Evolutionary conservation across 2,329 filamentous ascomycete species (phyloP).

Genomic region (Coniochaeta pulveracea): DNA sequence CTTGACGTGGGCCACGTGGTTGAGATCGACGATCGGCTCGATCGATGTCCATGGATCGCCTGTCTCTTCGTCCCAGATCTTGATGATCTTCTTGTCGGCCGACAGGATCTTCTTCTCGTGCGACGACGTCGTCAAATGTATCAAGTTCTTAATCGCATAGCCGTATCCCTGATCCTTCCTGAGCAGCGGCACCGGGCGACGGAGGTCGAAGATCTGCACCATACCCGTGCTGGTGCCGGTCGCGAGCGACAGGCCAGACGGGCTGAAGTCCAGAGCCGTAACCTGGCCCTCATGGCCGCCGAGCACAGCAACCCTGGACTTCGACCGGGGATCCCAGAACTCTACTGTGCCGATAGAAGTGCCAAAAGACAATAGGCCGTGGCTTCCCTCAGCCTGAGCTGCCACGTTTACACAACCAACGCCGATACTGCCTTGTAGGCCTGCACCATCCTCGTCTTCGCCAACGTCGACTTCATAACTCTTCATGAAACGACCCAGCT

Average conservation of each 20-base stretch:
- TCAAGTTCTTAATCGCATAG: conserved; percentile 78
- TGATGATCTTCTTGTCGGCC: conserved; percentile 91
- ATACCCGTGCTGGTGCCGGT: conserved; percentile 83
- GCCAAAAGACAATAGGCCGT: conserved; percentile 86
- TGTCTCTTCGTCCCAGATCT: conserved; percentile 79
- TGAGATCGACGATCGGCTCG: conserved; percentile 88
- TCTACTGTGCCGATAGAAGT: conserved; percentile 93
- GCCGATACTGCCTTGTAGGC: conserved; percentile 76
- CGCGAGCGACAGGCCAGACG: conserved; percentile 72
- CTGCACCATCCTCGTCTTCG: conserved; percentile 63
- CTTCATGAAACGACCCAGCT: conserved; percentile 87
- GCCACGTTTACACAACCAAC: conserved; percentile 81
- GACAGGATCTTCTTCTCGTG: conserved; percentile 82
- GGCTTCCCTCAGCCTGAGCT: conserved; percentile 76
- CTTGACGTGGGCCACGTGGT: conserved; percentile 86
- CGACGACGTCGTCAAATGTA: conserved; percentile 58
- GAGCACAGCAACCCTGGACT: conserved; percentile 69
- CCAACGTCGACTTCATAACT: conserved; percentile 88
- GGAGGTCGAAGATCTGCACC: conserved; percentile 83
- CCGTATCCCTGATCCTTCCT: conserved; percentile 96
- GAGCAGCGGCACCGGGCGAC: conserved; percentile 73
- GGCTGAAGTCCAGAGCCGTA: conserved; percentile 78
- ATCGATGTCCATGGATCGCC: conserved; percentile 92
- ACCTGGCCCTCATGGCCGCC: conserved; percentile 60
- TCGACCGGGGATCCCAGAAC: conserved; percentile 86